Percentiles rank a stretch among this genome's conserved stretches.
Conservation (phyloP, 2,329 filamentous ascomycete genomes). For the Monosporascus cannonballus region DNA sequence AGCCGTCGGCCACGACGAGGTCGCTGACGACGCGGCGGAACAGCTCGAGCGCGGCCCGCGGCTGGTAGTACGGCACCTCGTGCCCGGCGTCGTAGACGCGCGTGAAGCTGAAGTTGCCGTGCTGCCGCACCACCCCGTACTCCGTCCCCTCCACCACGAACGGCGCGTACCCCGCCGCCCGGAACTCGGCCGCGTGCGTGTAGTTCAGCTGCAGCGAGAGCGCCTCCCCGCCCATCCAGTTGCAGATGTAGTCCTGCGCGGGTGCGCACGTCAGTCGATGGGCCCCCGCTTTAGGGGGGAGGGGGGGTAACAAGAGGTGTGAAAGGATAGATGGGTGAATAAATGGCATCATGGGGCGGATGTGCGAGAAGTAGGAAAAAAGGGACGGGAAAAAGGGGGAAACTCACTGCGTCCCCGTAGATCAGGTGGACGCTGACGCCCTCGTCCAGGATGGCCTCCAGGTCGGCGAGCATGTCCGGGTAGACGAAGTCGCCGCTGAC, state of each 20-base stretch:
- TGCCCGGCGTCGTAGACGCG: slow-evolving; percentile 14
- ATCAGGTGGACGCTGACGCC: slow-evolving; percentile 66
- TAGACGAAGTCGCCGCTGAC: slow-evolving; percentile 57
- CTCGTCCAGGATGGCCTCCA: slow-evolving; percentile 53
- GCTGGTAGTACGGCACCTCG: slow-evolving; percentile 21
- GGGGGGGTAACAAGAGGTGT: not conserved
- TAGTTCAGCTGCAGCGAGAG: slow-evolving; percentile 58
- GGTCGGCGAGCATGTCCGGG: slow-evolving; percentile 50
- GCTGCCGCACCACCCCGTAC: slow-evolving; percentile 67
- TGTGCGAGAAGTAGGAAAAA: not conserved
- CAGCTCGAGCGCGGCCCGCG: slow-evolving; percentile 51
- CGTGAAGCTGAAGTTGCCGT: slow-evolving; percentile 53
- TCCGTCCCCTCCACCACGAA: slow-evolving; percentile 63
- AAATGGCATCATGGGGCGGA: not conserved
- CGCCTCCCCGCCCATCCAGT: slow-evolving; percentile 71
- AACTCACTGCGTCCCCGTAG: slow-evolving; percentile 49
- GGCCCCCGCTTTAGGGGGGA: not conserved
- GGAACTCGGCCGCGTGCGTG: slow-evolving; percentile 50
- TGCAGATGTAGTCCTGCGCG: slow-evolving; percentile 53
- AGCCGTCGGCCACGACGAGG: slow-evolving; percentile 49
- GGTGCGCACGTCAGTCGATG: not conserved
- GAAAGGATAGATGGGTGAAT: not conserved
- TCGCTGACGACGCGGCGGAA: slow-evolving; percentile 56
- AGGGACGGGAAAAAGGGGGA: not conserved
- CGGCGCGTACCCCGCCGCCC: slow-evolving; percentile 63